Evolutionary conservation across 2,329 filamentous ascomycete species (phyloP).

Genomic region (Colletotrichum paranaense): DNA sequence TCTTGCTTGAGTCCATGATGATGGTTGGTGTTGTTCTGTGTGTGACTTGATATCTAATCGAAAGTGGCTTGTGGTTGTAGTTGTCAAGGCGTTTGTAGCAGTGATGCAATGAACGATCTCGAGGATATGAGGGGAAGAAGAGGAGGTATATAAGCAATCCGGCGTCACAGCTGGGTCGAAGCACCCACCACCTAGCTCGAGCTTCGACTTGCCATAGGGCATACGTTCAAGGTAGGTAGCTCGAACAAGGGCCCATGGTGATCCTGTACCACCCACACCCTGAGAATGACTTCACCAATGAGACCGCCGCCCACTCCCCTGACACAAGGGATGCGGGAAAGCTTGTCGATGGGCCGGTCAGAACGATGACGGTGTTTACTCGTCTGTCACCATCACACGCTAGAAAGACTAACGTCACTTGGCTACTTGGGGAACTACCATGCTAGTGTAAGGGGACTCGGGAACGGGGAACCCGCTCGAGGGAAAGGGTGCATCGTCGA

Average conservation of each 20-base stretch:
- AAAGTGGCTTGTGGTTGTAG: neutral
- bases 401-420: neutral
- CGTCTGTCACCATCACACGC: neutral
- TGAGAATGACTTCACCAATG: slow-evolving; percentile 37
- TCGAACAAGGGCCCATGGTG: neutral
- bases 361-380: slow-evolving; percentile 31
- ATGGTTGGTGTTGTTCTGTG: neutral
- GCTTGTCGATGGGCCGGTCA: slow-evolving; percentile 31
- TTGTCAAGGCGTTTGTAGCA: neutral
- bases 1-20: slow-evolving; percentile 34
- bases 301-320: slow-evolving; percentile 30
- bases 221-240: neutral
- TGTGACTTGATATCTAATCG: too few relatives aligned
- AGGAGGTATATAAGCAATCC: slow-evolving; percentile 27
- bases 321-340: slow-evolving; percentile 37
- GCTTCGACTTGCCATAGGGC: slow-evolving; percentile 1
- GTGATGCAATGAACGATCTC: accelerated
- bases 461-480: neutral
- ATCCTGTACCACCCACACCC: slow-evolving; percentile 17
- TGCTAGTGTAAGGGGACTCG: neutral
- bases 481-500: neutral
- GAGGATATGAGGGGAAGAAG: neutral
- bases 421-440: neutral
- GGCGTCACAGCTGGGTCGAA: slow-evolving; percentile 9
- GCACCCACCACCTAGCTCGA: neutral